Conservation (phyloP, 2,329 filamentous ascomycete species). For the Sporothrix humicola region DNA sequence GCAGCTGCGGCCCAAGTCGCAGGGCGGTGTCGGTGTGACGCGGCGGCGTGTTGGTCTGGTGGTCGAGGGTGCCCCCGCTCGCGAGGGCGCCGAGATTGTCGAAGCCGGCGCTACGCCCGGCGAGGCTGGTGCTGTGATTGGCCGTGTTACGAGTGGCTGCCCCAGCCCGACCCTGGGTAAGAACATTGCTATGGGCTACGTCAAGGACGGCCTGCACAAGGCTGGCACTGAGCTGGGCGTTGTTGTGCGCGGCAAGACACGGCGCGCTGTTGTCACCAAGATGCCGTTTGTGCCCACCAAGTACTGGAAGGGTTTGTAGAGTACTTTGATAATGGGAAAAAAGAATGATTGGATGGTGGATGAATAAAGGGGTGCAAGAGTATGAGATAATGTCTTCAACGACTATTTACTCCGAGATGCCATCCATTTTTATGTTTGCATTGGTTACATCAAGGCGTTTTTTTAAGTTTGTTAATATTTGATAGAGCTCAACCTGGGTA, state of each 20-base stretch:
- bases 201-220: constrained; percentile 82
- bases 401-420: neutral
- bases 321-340: neutral
- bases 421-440: neutral
- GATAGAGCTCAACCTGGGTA: constrained; percentile 7
- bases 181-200: constrained; percentile 96
- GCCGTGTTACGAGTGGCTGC: constrained; percentile 84
- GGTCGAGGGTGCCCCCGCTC: constrained; percentile 83
- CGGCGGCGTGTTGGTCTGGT: constrained; percentile 80
- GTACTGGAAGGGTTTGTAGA: constrained; percentile 64
- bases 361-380: too few relatives aligned
- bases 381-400: constrained; percentile 20
- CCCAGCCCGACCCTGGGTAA: constrained; percentile 84
- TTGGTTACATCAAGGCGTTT: neutral
- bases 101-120: constrained; percentile 45
- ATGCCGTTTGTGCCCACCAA: constrained; percentile 87
- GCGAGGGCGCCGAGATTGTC: constrained; percentile 84
- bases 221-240: constrained; percentile 80
- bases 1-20: constrained; percentile 75
- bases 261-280: constrained; percentile 77
- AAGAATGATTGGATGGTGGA: neutral
- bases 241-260: constrained; percentile 75
- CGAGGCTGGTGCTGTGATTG: constrained; percentile 58
- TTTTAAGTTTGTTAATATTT: neutral
- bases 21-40: constrained; percentile 71